Evolutionary conservation across 371 early-diverging fungal genomes (phyloP).

Genomic region (Choanephora cucurbitarum): DNA sequence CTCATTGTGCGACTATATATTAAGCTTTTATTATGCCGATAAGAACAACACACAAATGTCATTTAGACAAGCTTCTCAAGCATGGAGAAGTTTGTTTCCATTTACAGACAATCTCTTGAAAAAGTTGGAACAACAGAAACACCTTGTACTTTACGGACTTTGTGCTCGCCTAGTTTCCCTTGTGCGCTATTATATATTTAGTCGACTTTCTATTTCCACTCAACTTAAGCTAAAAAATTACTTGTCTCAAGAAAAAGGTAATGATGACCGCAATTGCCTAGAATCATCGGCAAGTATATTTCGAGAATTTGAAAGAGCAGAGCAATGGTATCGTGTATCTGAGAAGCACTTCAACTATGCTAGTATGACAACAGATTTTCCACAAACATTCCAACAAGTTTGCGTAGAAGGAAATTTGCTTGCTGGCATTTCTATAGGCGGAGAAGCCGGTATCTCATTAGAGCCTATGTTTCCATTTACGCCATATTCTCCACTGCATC

Average conservation of each 20-base stretch:
- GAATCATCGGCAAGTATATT: slow-evolving; percentile 17
- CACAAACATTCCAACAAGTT: slow-evolving; percentile 26
- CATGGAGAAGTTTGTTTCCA: slow-evolving; percentile 39
- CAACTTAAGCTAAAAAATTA: background rate
- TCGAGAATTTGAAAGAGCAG: slow-evolving; percentile 30
- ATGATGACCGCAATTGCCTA: slow-evolving; percentile 7
- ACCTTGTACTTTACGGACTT: slow-evolving; percentile 26
- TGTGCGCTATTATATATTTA: slow-evolving; percentile 33
- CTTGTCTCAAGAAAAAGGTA: background rate
- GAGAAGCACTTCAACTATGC: slow-evolving; percentile 27
- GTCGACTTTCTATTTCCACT: slow-evolving; percentile 14
- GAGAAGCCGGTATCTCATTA: slow-evolving; percentile 38
- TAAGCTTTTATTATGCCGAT: slow-evolving; percentile 35
- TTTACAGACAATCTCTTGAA: slow-evolving; percentile 26
- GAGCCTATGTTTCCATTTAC: slow-evolving; percentile 39
- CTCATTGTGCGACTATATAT: slow-evolving; percentile 38
- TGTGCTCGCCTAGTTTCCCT: slow-evolving; percentile 27
- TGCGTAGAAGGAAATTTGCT: slow-evolving; percentile 32
- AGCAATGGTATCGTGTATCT: slow-evolving; percentile 23
- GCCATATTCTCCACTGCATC: slow-evolving; percentile 33
- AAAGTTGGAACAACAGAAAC: slow-evolving; percentile 18
- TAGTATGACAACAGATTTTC: slow-evolving; percentile 24
- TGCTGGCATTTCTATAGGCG: slow-evolving; percentile 40
- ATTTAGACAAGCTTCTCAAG: slow-evolving; percentile 10
- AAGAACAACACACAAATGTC: slow-evolving; percentile 10